phyloP scores from a whole-genome alignment of 2,329 filamentous ascomycete species.

The Trichoderma brevicompactum region DNA sequence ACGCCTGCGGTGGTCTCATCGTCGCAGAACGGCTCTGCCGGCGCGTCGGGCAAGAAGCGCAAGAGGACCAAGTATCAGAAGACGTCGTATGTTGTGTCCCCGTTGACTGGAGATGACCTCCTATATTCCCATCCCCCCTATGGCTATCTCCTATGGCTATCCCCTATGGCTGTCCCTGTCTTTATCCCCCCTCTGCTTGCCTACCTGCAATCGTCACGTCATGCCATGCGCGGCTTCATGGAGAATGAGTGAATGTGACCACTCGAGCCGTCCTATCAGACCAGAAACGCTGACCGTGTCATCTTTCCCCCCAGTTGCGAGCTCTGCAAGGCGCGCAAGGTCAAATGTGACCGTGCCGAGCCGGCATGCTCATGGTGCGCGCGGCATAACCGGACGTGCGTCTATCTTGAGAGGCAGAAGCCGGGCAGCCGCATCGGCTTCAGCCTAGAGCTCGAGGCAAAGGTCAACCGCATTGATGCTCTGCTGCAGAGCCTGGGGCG shows the following conservation, averaged over 20 bases:
- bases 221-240: neutral
- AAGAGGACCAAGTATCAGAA: conserved; percentile 49
- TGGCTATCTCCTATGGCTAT: too few relatives aligned
- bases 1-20: conserved; percentile 20
- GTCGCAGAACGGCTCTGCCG: conserved; percentile 35
- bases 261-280: neutral
- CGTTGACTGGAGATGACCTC: neutral
- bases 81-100: conserved; percentile 46
- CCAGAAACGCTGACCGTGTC: conserved; percentile 8
- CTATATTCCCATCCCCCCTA: neutral
- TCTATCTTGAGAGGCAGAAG: conserved; percentile 73
- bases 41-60: conserved; percentile 43
- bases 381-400: conserved; percentile 67
- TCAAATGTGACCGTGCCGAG: conserved; percentile 57
- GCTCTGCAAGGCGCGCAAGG: conserved; percentile 51
- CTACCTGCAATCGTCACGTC: neutral
- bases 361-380: conserved; percentile 73
- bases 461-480: conserved; percentile 57
- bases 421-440: conserved; percentile 67
- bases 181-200: neutral
- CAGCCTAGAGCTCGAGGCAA: conserved; percentile 62
- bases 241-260: conserved; percentile 12
- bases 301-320: conserved; percentile 43
- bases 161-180: too few relatives aligned
- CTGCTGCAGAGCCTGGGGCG: conserved; percentile 49